These are phyloP conservation scores for Fragaria nilgerrensis DNA, from an alignment of 306 rosid species.

Conservation along the genomic window DNA sequence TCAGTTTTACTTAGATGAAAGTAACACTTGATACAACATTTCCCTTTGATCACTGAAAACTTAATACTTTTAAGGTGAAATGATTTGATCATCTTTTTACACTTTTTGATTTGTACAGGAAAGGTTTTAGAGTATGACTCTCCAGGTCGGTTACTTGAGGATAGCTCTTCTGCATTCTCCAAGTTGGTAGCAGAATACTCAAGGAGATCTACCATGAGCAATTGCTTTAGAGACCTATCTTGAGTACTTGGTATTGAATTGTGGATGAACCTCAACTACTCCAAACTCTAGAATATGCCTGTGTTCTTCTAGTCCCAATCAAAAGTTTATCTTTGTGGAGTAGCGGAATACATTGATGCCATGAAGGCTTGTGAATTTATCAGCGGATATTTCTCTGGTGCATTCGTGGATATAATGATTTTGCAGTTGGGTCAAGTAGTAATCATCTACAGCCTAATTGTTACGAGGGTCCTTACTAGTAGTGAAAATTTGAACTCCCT, in stretches of 20 bases:
- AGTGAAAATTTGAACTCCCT: constrained; percentile 64
- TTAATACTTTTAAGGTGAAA: neutral
- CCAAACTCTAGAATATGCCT: neutral
- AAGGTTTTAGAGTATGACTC: constrained; percentile 63
- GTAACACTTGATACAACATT: neutral
- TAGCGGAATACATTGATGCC: constrained; percentile 63
- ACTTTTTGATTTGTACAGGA: constrained; percentile 44
- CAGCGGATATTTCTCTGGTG: constrained; percentile 62
- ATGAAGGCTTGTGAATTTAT: constrained; percentile 56
- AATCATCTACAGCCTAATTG: constrained; percentile 60
- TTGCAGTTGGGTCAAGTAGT: constrained; percentile 69
- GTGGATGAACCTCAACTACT: constrained; percentile 5
- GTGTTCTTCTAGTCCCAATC: constrained; percentile 45
- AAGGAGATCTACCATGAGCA: constrained; percentile 52
- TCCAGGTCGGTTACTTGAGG: constrained; percentile 57
- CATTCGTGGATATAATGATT: constrained; percentile 71
- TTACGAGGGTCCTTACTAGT: constrained; percentile 44
- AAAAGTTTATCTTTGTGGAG: constrained; percentile 69
- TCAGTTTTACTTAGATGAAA: neutral
- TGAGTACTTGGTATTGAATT: neutral
- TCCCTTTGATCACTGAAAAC: neutral
- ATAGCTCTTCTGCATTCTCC: constrained; percentile 65
- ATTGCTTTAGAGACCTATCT: constrained; percentile 3
- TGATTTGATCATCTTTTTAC: constrained; percentile 2
- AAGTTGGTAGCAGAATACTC: constrained; percentile 77